A percentile compares a stretch with the other conserved stretches of the same genome.
These are phyloP conservation scores for Pichia sporocuriosa DNA, from an alignment of 805 yeast species.

Conservation along the genomic window DNA sequence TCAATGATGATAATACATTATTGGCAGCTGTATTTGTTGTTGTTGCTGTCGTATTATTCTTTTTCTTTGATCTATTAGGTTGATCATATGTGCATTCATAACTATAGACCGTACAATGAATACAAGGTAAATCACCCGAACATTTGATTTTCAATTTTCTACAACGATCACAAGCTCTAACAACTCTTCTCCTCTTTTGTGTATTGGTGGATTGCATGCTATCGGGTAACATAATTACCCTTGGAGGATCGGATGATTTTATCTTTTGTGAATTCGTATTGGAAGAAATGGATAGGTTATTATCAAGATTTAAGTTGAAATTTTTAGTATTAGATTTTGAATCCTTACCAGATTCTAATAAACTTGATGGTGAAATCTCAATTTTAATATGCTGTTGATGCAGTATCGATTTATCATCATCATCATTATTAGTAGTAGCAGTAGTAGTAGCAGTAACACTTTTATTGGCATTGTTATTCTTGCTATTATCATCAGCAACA, in stretches of 20 bases:
- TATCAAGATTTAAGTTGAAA: background rate
- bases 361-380: background rate
- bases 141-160: conserved; percentile 46
- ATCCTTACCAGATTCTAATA: background rate
- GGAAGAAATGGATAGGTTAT: background rate
- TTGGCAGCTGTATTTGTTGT: background rate
- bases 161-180: conserved; percentile 49
- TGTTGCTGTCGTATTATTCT: background rate
- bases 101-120: conserved; percentile 73
- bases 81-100: conserved; percentile 82
- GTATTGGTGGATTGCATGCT: conserved; percentile 4
- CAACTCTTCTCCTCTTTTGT: conserved; percentile 33
- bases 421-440: background rate
- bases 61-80: conserved; percentile 42
- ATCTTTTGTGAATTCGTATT: background rate
- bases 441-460: background rate
- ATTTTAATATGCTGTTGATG: conserved; percentile 1
- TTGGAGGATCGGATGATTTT: conserved; percentile 18
- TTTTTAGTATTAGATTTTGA: background rate
- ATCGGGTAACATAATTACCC: conserved; percentile 24
- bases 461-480: too few relatives aligned
- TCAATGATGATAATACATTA: too few relatives aligned
- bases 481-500: too few relatives aligned
- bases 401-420: background rate
- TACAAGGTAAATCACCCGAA: conserved; percentile 44